Evolutionary conservation across 306 rosid species (phyloP).

Genomic region (Inga laurina): DNA sequence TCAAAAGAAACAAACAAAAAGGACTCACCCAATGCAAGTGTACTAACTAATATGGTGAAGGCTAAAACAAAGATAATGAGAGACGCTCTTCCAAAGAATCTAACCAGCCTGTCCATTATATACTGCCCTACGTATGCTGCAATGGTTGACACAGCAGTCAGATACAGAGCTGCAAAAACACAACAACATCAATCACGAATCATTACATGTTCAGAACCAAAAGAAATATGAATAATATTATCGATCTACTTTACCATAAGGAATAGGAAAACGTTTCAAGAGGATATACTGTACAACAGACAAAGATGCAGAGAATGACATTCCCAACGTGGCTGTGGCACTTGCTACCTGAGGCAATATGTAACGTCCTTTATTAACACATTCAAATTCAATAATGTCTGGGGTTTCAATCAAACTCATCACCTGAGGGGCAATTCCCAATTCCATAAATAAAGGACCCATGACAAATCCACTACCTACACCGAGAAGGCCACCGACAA

Average conservation of each 20-base stretch:
- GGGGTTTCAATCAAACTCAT: not conserved
- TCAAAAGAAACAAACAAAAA: not conserved
- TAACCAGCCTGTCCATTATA: slow-evolving; percentile 57
- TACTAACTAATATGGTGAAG: slow-evolving; percentile 46
- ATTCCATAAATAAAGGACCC: slow-evolving; percentile 85
- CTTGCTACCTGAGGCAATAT: slow-evolving; percentile 66
- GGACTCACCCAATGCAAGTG: not conserved
- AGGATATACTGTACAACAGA: slow-evolving; percentile 86
- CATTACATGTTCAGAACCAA: not conserved
- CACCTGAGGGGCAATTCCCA: slow-evolving; percentile 80
- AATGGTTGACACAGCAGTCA: slow-evolving; percentile 50
- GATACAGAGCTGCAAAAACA: slow-evolving; percentile 31
- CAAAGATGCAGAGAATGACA: slow-evolving; percentile 79
- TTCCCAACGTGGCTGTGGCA: slow-evolving; percentile 85
- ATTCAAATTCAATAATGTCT: not conserved
- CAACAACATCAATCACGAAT: not conserved
- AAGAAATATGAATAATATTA: not conserved
- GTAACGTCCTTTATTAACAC: not conserved
- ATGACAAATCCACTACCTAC: slow-evolving; percentile 83
- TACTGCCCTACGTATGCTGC: slow-evolving; percentile 75
- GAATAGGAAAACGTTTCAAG: slow-evolving; percentile 77
- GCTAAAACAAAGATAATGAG: slow-evolving; percentile 71
- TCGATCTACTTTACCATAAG: slow-evolving; percentile 49
- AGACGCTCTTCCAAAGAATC: slow-evolving; percentile 67
- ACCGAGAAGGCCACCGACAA: slow-evolving; percentile 83